These are phyloP conservation scores for Fraxinus anomala DNA, from an alignment of 257 asterid species.

Conservation along the genomic window DNA sequence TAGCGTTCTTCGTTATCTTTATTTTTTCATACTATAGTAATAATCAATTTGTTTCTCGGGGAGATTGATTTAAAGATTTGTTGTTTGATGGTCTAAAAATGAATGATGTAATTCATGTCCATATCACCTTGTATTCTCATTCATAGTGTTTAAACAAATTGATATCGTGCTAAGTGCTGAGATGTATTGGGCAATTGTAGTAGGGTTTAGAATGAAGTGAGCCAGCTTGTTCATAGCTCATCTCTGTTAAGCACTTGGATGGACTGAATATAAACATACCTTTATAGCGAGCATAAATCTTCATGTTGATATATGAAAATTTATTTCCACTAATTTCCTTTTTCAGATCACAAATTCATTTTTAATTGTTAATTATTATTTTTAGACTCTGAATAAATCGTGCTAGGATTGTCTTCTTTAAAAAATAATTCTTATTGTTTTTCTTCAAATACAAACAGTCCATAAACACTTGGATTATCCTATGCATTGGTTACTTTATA, in stretches of 20 bases:
- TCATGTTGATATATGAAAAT: not conserved
- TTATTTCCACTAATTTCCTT: not conserved
- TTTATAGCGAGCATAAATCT: too few species aligned
- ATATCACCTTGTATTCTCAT: not conserved
- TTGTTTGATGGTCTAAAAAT: not conserved
- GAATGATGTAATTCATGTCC: not conserved
- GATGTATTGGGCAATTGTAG: not conserved
- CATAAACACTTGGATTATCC: not conserved
- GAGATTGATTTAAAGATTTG: not conserved
- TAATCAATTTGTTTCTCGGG: not conserved
- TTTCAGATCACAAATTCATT: not conserved
- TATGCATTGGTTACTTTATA: not conserved
- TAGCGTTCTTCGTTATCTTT: not conserved
- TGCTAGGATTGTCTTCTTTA: not conserved
- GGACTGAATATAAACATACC: too few species aligned
- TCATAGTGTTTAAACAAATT: not conserved
- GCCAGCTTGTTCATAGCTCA: not conserved
- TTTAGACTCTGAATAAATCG: not conserved
- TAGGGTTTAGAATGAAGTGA: not conserved
- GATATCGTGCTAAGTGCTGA: not conserved
- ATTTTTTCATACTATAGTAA: not conserved
- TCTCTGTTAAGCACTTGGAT: too few species aligned
- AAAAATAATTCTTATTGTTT: not conserved
- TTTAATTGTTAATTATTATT: too few species aligned
- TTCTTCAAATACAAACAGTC: conserved; percentile 5